Evolutionary conservation across 768 basidiomycete genomes (phyloP).

Genomic region (Phylloporus sp.): DNA sequence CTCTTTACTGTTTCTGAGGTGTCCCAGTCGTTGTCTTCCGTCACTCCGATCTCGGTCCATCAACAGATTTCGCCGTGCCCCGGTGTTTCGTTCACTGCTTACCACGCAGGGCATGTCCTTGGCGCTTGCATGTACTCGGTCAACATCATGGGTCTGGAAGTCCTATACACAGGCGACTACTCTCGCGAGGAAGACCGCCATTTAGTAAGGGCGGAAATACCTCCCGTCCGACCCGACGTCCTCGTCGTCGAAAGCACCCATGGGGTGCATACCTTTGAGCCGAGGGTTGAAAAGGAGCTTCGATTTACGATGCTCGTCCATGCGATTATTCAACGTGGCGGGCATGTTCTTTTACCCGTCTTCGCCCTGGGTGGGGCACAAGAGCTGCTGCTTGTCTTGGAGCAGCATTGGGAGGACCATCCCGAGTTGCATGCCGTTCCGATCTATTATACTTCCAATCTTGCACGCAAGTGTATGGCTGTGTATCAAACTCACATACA

Average conservation of each 20-base stretch:
- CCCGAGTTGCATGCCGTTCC: constrained; percentile 90
- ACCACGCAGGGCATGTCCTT: constrained; percentile 95
- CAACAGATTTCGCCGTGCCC: constrained; percentile 87
- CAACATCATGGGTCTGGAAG: constrained; percentile 89
- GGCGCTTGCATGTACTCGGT: constrained; percentile 98
- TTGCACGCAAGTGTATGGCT: constrained; percentile 95
- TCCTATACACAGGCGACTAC: constrained; percentile 97
- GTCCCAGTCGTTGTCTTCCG: constrained; percentile 72
- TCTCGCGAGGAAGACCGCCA: constrained; percentile 95
- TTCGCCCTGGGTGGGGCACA: constrained; percentile 95
- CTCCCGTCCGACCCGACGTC: constrained; percentile 86
- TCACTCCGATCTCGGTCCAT: constrained; percentile 86
- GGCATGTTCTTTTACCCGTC: constrained; percentile 89
- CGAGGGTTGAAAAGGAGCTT: constrained; percentile 82
- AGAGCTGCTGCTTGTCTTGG: constrained; percentile 86
- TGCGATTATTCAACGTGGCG: constrained; percentile 83
- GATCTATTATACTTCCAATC: constrained; percentile 89
- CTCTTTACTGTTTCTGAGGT: constrained; percentile 75
- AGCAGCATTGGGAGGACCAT: constrained; percentile 95
- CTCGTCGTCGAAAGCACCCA: constrained; percentile 97
- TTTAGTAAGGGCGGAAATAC: constrained; percentile 91
- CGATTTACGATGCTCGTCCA: constrained; percentile 91
- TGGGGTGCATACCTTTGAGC: constrained; percentile 87
- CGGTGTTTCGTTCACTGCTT: constrained; percentile 90
- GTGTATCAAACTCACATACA: constrained; percentile 97